Base-by-base conservation (phyloP, 1,139 yeast species). In the Meyerozyma smithsonii region DNA sequence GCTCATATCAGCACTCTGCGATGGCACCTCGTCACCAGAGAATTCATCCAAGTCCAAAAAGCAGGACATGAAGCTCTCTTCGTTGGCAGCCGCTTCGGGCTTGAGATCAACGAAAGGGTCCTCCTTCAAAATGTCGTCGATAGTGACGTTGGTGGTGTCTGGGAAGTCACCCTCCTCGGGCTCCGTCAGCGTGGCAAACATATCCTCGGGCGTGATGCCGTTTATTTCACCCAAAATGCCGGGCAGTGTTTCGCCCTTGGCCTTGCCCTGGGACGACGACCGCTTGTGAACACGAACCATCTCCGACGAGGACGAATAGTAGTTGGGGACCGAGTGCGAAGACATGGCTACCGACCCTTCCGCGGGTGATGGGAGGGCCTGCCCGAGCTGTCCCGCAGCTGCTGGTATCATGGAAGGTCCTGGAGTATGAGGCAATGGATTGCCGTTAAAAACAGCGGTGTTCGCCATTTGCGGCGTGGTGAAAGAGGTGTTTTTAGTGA, bases 51-150 rank as follows among this genome's bases (percentile, higher is more conserved):
- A 28, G 16, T 28, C 38, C 46, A 36, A 41, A 32, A 15, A 45
- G 35, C 32, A 42, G 25, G 42, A 41, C 36, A 33, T 42, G 18
- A 41, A 20, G 20, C 32, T 36, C 5, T 33, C 42, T 18, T 39
- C 44, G 12, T 35, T 28, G 11, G 32, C 49, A n/a, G 36, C 23
- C n/a, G 40, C 32, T 11, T 38, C 42, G 12, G 42, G 23, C 32
- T 48, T 33, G 35, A 45, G 32, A 20, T 45, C 51, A 3, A 48
- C 51, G 30, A 58, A 54, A 4, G 62, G 62, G 38, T 56, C 58
- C n/a, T 48, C 43, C 36, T 50, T 47, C 24, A 58, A 43, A 14
- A 58, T 42, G 37, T 57, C 62, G 23, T 58, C 61, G n/a, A 58
- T 54, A 4, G 59, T 53, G 24, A 52, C 38, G 16, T 42, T 30